Conservation (phyloP, 106 monocot genomes). For the Ottelia alismoides region DNA sequence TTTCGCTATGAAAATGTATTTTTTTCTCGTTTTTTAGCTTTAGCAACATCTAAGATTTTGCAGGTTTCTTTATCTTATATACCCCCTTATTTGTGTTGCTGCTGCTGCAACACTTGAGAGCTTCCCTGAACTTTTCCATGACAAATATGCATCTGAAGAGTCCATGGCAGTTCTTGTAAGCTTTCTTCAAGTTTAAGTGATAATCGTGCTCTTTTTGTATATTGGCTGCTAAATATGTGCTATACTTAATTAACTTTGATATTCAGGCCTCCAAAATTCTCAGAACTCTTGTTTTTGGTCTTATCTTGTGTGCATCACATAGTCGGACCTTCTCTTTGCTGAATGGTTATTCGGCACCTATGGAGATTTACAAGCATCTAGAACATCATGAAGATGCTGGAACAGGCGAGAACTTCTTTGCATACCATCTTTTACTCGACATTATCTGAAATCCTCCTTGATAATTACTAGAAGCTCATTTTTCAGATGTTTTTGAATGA, state of each 20-base stretch:
- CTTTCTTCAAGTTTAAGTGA: too few relatives aligned
- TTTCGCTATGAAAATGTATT: too few relatives aligned
- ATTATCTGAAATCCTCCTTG: too few relatives aligned
- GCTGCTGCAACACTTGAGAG: conserved; percentile 83
- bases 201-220: too few relatives aligned
- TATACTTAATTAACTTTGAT: too few relatives aligned
- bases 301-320: conserved; percentile 88
- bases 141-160: conserved; percentile 56
- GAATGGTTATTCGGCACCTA: conserved; percentile 88
- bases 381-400: conserved; percentile 73
- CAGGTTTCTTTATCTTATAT: conserved; percentile 98
- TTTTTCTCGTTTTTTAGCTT: too few relatives aligned
- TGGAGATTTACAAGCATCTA: conserved; percentile 80
- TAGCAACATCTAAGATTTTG: too few relatives aligned
- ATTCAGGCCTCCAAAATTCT: conserved; percentile 61
- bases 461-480: too few relatives aligned
- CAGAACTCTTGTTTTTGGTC: conserved; percentile 66
- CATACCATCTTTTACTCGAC: too few relatives aligned
- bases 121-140: conserved; percentile 81
- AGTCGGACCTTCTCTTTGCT: conserved; percentile 95
- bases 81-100: conserved; percentile 95
- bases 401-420: conserved; percentile 48
- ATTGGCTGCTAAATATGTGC: too few relatives aligned
- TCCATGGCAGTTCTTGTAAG: conserved; percentile 55
- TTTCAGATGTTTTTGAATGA: too few relatives aligned